Evolutionary conservation across 345 rosid genomes (phyloP).

Genomic region (Eucalyptus rudis): DNA sequence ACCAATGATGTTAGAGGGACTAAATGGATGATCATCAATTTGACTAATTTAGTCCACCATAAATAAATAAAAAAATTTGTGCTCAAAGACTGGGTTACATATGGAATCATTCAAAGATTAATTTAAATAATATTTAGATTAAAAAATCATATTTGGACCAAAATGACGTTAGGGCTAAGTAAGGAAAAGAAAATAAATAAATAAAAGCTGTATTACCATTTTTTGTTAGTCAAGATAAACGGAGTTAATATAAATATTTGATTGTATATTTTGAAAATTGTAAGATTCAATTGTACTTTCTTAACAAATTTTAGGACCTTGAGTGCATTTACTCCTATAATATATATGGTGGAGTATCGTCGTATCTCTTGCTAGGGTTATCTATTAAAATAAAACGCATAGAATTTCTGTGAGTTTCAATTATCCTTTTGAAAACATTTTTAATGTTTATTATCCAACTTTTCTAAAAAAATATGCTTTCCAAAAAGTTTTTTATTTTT

Average conservation of each 20-base stretch:
- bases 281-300: no score
- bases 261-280: no score
- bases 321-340: no score
- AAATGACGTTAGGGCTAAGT: rapidly evolving
- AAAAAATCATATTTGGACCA: not conserved
- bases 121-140: no score
- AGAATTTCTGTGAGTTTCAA: not conserved
- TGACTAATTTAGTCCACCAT: not conserved
- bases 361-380: not conserved
- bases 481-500: not conserved
- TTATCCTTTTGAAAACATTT: not conserved
- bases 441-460: not conserved
- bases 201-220: no score
- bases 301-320: not conserved
- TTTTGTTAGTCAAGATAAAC: not conserved
- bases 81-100: not conserved
- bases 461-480: not conserved
- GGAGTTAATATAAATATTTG: not conserved
- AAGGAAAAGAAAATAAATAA: no score
- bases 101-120: not conserved
- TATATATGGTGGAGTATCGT: not conserved
- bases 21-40: not conserved
- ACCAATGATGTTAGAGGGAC: not conserved
- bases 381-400: not conserved
- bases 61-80: no score